Conservation (phyloP, 805 yeast genomes). For the Pachysolen tannophilus region DNA sequence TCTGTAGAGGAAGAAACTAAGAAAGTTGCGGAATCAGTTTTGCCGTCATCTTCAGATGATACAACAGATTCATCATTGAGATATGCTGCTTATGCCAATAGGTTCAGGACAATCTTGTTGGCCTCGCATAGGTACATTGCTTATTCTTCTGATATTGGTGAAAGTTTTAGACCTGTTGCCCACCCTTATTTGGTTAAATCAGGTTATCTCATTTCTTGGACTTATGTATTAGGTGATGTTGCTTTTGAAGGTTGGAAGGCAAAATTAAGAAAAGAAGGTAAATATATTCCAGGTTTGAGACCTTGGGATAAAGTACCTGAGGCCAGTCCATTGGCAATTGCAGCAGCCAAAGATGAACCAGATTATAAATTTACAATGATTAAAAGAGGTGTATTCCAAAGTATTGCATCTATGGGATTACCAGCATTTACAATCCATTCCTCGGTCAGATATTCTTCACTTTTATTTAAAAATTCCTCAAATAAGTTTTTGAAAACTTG, state of each 20-base stretch:
- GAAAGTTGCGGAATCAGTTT: too few relatives aligned
- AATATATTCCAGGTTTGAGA: slow-evolving; percentile 46
- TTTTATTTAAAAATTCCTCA: slow-evolving; percentile 47
- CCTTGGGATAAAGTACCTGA: slow-evolving; percentile 60
- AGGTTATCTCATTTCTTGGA: slow-evolving; percentile 73
- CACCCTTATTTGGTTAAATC: slow-evolving; percentile 55
- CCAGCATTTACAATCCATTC: slow-evolving; percentile 84
- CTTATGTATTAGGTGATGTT: slow-evolving; percentile 69
- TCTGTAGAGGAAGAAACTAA: too few relatives aligned
- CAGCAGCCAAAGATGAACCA: slow-evolving; percentile 35
- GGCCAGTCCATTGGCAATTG: slow-evolving; percentile 27
- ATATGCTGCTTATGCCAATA: slow-evolving; percentile 77
- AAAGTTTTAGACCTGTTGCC: slow-evolving; percentile 77
- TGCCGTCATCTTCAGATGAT: too few relatives aligned
- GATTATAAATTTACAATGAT: slow-evolving; percentile 63
- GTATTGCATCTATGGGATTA: slow-evolving; percentile 77
- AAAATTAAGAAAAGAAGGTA: slow-evolving; percentile 56
- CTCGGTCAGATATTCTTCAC: slow-evolving; percentile 61
- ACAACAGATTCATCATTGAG: slow-evolving; percentile 45
- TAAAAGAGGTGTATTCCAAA: slow-evolving; percentile 73
- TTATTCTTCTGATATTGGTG: slow-evolving; percentile 82
- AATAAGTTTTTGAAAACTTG: slow-evolving; percentile 43
- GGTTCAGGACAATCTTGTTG: slow-evolving; percentile 58
- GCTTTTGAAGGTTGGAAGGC: slow-evolving; percentile 67
- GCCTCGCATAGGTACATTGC: slow-evolving; percentile 82